Base-by-base conservation (phyloP, 768 basidiomycete species). In the Pisolithus sp. region DNA sequence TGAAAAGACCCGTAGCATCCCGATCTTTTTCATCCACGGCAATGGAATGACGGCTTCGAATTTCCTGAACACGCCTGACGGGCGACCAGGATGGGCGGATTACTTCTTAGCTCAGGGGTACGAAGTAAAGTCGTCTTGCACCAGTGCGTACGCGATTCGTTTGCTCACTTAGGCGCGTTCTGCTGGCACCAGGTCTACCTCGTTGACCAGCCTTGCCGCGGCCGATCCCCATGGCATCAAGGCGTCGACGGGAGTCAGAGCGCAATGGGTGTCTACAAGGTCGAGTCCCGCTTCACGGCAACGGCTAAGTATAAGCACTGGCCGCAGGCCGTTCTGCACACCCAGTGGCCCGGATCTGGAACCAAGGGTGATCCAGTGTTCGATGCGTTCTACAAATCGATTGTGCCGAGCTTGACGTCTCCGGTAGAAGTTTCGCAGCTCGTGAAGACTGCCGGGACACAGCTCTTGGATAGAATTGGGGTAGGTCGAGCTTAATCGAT, bases 271-370 rank as follows among this genome's bases (percentile, higher is more conserved):
- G 59, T 72, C 0, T 57, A 57, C 12, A 60, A 50, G 2, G 60
- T 75, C 42, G 72, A 76, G 53, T 66, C 72, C n/a, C 68, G 63
- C 17, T 73, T 77, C 42, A 77, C 77, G 7, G 74, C 75, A 24
- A 68, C 75, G 2, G 62, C 69, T 54, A 49, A 56, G 2, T 69
- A 68, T 54, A 59, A 66, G 17, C 61, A 76, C 31, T 79, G 78
- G 78, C 72, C 76, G 0, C 69, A 75, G 56, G 73, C 77, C 4
- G 53, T 56, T 2, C 58, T 76, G 40, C 76, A 77, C 44, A 78
- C 75, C 0, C 76, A 78, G 52, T 79, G 78, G 78, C 77, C 76
- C 3, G 78, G 78, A 17, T 74, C 71, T 47, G 78, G 78, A n/a
- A 71, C 63, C 45, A 58, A 63, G 26, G 76, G 76, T 4, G 78